Evolutionary conservation across 1,284 basidiomycete species (phyloP).

Genomic region (Trichosporon sp.): DNA sequence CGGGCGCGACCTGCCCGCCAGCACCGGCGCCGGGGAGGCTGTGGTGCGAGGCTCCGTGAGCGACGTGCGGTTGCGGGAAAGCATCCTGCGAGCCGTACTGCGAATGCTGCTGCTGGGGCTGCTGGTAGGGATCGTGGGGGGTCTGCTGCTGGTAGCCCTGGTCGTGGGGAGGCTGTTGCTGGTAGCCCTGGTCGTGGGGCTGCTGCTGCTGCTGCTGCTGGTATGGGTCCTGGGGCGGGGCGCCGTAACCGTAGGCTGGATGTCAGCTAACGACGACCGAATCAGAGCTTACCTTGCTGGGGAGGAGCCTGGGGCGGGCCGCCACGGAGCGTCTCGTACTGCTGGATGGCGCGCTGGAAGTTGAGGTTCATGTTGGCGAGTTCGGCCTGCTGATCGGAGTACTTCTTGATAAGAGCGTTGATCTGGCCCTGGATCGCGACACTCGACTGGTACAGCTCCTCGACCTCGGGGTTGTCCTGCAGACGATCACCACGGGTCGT

Average conservation of each 20-base stretch:
- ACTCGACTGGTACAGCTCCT: slow-evolving; percentile 82
- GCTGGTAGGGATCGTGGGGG: slow-evolving; percentile 7
- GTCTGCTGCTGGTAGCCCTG: slow-evolving; percentile 11
- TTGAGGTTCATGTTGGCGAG: slow-evolving; percentile 51
- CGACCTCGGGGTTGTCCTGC: slow-evolving; percentile 91
- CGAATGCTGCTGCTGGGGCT: slow-evolving; percentile 9
- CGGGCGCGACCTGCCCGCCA: neutral
- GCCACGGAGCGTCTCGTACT: slow-evolving; percentile 46
- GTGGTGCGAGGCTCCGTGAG: slow-evolving; percentile 21
- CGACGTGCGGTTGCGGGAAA: slow-evolving; percentile 24
- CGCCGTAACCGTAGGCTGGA: slow-evolving; percentile 24
- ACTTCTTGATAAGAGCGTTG: slow-evolving; percentile 93
- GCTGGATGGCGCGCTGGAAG: slow-evolving; percentile 47
- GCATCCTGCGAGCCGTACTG: slow-evolving; percentile 3
- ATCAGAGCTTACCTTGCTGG: slow-evolving; percentile 25
- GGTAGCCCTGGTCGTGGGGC: slow-evolving; percentile 10
- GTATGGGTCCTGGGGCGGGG: slow-evolving; percentile 21
- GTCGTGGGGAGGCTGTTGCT: slow-evolving; percentile 21
- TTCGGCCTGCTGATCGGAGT: slow-evolving; percentile 73
- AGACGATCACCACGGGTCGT: slow-evolving; percentile 70
- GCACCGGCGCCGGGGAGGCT: neutral
- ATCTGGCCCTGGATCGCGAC: slow-evolving; percentile 90
- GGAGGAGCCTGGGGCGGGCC: slow-evolving; percentile 20
- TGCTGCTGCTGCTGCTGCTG: slow-evolving; percentile 20
- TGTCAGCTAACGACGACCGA: neutral